Evolutionary conservation across 345 rosid genomes (phyloP).

Genomic region (Pistacia vera): DNA sequence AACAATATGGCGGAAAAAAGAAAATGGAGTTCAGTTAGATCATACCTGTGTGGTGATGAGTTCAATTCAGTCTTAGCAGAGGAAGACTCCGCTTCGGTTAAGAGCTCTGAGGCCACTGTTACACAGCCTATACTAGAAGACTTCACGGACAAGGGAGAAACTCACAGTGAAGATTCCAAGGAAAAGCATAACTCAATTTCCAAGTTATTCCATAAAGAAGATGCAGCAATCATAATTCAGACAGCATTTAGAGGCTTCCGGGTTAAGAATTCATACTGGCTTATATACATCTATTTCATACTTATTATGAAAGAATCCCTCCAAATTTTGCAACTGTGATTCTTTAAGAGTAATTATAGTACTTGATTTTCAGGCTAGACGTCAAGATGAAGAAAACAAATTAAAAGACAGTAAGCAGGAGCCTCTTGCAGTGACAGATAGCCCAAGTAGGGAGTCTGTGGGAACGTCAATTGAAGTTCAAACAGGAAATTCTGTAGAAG

Average conservation of each 20-base stretch:
- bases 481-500: conserved; percentile 59
- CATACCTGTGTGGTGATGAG: conserved; percentile 78
- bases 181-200: conserved; percentile 54
- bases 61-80: conserved; percentile 75
- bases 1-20: conserved; percentile 49
- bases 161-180: conserved; percentile 35
- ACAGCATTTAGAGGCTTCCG: conserved; percentile 64
- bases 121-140: conserved; percentile 39
- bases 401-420: conserved; percentile 26
- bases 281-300: neutral
- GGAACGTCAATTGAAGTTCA: conserved; percentile 78
- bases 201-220: conserved; percentile 55
- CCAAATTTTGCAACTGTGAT: neutral
- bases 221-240: conserved; percentile 80
- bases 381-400: conserved; percentile 25
- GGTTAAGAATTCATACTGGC: conserved; percentile 36
- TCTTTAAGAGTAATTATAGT: neutral
- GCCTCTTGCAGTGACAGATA: conserved; percentile 27
- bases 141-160: conserved; percentile 23
- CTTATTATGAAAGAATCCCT: neutral
- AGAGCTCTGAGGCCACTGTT: conserved; percentile 55
- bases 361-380: conserved; percentile 44
- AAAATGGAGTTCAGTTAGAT: conserved; percentile 69
- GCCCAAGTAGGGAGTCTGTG: conserved; percentile 55
- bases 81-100: conserved; percentile 71